Evolutionary conservation across 2,329 filamentous ascomycete genomes (phyloP).

Genomic region (Periconia macrospinosa): DNA sequence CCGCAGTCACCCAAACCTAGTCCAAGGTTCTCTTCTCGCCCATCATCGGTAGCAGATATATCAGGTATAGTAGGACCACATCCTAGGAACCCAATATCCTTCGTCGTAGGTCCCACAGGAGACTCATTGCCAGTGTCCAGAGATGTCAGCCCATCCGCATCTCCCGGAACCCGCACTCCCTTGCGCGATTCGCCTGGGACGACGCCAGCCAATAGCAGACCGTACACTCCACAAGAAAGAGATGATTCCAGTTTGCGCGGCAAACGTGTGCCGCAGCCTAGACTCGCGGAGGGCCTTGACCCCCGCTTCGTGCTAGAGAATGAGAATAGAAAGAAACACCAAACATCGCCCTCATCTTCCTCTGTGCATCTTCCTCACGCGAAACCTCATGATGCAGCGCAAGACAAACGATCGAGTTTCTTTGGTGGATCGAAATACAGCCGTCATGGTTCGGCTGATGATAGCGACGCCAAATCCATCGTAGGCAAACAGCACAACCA

Average conservation of each 20-base stretch:
- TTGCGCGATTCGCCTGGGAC: conserved; percentile 48
- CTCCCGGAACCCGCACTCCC: conserved; percentile 51
- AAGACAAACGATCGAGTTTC: conserved; percentile 57
- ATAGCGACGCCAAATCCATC: conserved; percentile 31
- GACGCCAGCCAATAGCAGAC: conserved; percentile 63
- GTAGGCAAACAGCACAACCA: conserved; percentile 51
- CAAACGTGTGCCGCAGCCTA: conserved; percentile 71
- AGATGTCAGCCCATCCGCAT: conserved; percentile 66
- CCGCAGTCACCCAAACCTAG: conserved; percentile 32
- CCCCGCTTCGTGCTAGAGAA: conserved; percentile 81
- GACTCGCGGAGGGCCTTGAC: conserved; percentile 70
- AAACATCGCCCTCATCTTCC: conserved; percentile 29
- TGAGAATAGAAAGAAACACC: conserved; percentile 66
- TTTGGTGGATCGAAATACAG: conserved; percentile 55
- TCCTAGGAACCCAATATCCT: conserved; percentile 55
- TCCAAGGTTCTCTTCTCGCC: conserved; percentile 42
- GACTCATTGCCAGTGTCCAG: conserved; percentile 58
- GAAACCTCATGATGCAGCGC: conserved; percentile 42
- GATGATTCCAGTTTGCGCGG: conserved; percentile 88
- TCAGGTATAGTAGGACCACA: conserved; percentile 48
- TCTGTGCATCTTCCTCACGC: conserved; percentile 49
- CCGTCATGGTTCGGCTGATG: conserved; percentile 48
- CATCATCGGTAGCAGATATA: conserved; percentile 48
- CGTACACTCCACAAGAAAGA: conserved; percentile 73
- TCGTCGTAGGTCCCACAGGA: conserved; percentile 59